Base-by-base conservation (phyloP, 2,329 filamentous ascomycete species). In the Cadophora sp. region DNA sequence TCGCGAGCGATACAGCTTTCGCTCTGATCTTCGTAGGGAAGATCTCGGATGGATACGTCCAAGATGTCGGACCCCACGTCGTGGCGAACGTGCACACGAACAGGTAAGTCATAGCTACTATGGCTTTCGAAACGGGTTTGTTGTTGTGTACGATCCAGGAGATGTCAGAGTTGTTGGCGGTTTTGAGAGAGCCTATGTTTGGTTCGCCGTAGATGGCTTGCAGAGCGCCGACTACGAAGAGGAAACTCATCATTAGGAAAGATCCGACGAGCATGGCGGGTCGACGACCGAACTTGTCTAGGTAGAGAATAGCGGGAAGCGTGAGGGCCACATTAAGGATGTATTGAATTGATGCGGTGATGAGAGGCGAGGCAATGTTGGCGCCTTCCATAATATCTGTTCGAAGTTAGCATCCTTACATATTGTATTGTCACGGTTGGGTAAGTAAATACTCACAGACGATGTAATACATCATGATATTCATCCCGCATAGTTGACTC, bases 261-360 rank as follows among this genome's bases (percentile, higher is more conserved):
- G 89, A 86, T 58, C 90, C 91, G 45, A 88, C 76, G 22, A 93
- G 81, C 65, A 93, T 82, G 3, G 89, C 85, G 0, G 81, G 81
- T 33, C 91, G 91, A 68, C 92, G 91, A 51, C 92, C 92, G 86
- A 90, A 92, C 63, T 84, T 83, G 73, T 95, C 92, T 73, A 94
- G 85, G 80, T 84, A 94, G 66, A 94, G 78, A 30, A 95, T 84
- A 1, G 91, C 91, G 0, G 91, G 90, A 1, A 94, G 78, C 0
- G 92, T 94, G 85, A 93, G 91, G 59, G 88, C 66, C 1, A 95
- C 91, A 77, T 94, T 94, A 80, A 95, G 91, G 71, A 94, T 84
- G 76, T 92, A 92, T 75, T 92, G 88, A 67, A 92, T 91, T 16
- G 86, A 87, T 30, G 88, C 89, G 2, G 90, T 85, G 47, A 91